Conservation (phyloP, 768 basidiomycete species). For the Rhizopogon sp. region DNA sequence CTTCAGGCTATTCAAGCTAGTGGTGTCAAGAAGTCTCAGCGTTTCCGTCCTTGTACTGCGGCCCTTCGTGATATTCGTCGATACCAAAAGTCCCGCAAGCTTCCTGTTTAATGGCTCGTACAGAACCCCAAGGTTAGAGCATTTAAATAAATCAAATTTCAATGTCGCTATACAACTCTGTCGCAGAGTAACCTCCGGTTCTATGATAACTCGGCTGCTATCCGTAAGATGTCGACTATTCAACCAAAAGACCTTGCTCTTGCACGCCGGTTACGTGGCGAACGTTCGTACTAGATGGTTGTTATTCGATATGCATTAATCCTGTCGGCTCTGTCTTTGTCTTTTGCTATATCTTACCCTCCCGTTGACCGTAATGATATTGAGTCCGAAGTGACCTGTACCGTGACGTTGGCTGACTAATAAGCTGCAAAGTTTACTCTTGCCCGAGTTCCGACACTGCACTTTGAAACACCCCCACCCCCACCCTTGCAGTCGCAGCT, state of each 20-base stretch:
- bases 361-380: too few relatives aligned
- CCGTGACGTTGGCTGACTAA: neutral
- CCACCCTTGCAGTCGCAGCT: neutral
- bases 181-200: slow-evolving; percentile 72
- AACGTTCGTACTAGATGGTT: slow-evolving; percentile 12
- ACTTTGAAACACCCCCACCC: too few relatives aligned
- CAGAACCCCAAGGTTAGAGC: slow-evolving; percentile 78
- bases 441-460: neutral
- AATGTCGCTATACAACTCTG: neutral
- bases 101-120: slow-evolving; percentile 84
- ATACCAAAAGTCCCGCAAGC: slow-evolving; percentile 84
- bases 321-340: slow-evolving; percentile 6
- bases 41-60: slow-evolving; percentile 78
- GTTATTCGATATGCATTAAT: neutral
- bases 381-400: too few relatives aligned
- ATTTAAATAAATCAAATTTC: neutral
- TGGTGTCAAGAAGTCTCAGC: slow-evolving; percentile 92
- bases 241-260: slow-evolving; percentile 27
- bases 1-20: slow-evolving; percentile 46
- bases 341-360: too few relatives aligned
- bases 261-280: slow-evolving; percentile 24
- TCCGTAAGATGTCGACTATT: slow-evolving; percentile 49
- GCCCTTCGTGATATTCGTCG: slow-evolving; percentile 85
- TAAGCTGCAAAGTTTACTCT: neutral
- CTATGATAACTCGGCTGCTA: slow-evolving; percentile 41